Conservation (phyloP, 345 rosid species). For the Lumnitzera racemosa region DNA sequence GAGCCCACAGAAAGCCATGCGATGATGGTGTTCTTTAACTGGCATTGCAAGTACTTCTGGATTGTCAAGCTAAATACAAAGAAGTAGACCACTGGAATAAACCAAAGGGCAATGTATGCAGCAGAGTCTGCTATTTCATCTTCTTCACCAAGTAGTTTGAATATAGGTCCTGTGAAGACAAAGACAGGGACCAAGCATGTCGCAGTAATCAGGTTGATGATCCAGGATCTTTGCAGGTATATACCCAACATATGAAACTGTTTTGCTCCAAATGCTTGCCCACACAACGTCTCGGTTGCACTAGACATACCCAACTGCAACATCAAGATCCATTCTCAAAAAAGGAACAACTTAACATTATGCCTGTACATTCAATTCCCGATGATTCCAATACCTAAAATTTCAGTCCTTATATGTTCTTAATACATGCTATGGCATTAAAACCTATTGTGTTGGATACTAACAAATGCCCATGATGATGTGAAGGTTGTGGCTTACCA, state of each 20-base stretch:
- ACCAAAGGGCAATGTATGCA: slow-evolving; percentile 3
- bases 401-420: too few relatives aligned
- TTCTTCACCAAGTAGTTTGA: neutral
- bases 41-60: slow-evolving; percentile 31
- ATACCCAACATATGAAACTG: slow-evolving; percentile 25
- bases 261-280: slow-evolving; percentile 32
- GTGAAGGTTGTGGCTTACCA: slow-evolving; percentile 7
- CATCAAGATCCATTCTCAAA: neutral
- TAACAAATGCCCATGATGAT: too few relatives aligned
- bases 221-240: slow-evolving; percentile 27
- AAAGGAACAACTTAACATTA: too few relatives aligned
- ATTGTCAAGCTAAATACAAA: neutral
- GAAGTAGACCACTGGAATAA: slow-evolving; percentile 1
- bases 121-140: neutral
- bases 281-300: slow-evolving; percentile 31
- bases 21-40: neutral
- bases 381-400: too few relatives aligned
- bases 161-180: neutral
- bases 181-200: slow-evolving; percentile 4
- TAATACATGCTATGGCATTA: too few relatives aligned
- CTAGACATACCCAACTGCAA: slow-evolving; percentile 34
- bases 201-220: neutral
- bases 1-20: neutral
- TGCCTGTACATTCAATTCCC: too few relatives aligned
- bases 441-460: too few relatives aligned